Conservation (phyloP, 2,329 filamentous ascomycete species). For the Teratosphaeria pseudoeucalypti region DNA sequence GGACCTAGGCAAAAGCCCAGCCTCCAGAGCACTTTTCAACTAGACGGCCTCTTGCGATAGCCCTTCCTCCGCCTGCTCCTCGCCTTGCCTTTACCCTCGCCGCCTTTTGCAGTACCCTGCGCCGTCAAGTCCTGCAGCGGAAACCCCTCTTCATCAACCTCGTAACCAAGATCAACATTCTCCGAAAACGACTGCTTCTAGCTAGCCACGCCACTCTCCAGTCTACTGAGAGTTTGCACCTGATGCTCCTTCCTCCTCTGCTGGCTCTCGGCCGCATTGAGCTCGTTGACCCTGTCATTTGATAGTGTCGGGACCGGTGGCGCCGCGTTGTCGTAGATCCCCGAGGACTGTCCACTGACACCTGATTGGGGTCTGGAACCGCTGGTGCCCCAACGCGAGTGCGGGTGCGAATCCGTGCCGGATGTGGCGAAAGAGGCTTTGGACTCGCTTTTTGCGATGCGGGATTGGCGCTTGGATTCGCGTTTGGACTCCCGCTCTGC, state of each 20-base stretch:
- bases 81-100: neutral
- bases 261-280: neutral
- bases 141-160: neutral
- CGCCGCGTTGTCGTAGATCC: neutral
- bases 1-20: neutral
- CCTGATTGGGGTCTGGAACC: neutral
- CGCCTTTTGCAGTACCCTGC: neutral
- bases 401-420: neutral
- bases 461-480: constrained; percentile 8
- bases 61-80: neutral
- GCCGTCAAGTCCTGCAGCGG: neutral
- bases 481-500: constrained; percentile 16
- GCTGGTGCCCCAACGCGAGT: neutral
- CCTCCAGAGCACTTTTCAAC: neutral
- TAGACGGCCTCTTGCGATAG: neutral
- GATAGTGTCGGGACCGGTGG: neutral
- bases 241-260: neutral
- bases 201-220: constrained; percentile 1
- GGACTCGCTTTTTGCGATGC: neutral
- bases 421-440: neutral
- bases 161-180: neutral
- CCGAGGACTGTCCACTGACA: neutral
- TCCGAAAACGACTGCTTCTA: neutral
- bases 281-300: neutral
- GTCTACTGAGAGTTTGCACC: neutral